A percentile compares a stretch with the other conserved stretches of the same genome.
Evolutionary conservation across 805 yeast species (phyloP).

Genomic region (Teunomyces funiuensis): DNA sequence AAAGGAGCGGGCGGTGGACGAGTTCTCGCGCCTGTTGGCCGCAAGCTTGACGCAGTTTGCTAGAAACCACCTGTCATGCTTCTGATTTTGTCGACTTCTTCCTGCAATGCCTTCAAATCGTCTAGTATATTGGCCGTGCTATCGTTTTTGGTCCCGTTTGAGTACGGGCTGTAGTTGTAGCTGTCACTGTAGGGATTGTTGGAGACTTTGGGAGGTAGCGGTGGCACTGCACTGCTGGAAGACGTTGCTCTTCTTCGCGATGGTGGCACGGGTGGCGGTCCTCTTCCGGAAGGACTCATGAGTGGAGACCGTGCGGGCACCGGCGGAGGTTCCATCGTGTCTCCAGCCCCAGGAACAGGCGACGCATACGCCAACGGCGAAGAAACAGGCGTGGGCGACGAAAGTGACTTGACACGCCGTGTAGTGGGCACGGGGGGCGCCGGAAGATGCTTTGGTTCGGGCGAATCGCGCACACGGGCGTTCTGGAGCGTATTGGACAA

Average conservation of each 20-base stretch:
- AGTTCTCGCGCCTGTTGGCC: neutral
- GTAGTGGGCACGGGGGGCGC: constrained; percentile 41
- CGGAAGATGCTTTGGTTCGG: constrained; percentile 16
- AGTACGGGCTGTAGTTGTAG: neutral
- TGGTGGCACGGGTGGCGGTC: constrained; percentile 45
- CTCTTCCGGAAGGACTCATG: constrained; percentile 5
- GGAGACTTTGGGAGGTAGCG: constrained; percentile 3
- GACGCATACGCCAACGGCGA: constrained; percentile 11
- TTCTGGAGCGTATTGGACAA: constrained; percentile 36
- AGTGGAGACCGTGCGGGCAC: constrained; percentile 26
- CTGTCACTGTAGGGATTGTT: constrained; percentile 7
- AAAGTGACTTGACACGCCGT: constrained; percentile 34
- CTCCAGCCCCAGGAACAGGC: neutral
- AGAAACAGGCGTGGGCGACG: constrained; percentile 28
- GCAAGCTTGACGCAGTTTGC: neutral
- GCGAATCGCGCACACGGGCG: constrained; percentile 22
- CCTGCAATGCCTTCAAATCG: constrained; percentile 65
- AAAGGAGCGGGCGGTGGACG: constrained; percentile 1
- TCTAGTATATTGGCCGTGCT: constrained; percentile 57
- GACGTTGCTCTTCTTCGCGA: constrained; percentile 31
- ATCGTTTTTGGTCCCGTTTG: constrained; percentile 13
- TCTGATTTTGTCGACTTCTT: constrained; percentile 62
- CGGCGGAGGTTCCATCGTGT: constrained; percentile 3
- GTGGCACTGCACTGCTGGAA: constrained; percentile 26
- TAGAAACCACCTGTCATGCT: constrained; percentile 46